These are phyloP conservation scores for Aspergillus tamarii DNA, from an alignment of 2,329 filamentous ascomycete species.

Conservation along the genomic window DNA sequence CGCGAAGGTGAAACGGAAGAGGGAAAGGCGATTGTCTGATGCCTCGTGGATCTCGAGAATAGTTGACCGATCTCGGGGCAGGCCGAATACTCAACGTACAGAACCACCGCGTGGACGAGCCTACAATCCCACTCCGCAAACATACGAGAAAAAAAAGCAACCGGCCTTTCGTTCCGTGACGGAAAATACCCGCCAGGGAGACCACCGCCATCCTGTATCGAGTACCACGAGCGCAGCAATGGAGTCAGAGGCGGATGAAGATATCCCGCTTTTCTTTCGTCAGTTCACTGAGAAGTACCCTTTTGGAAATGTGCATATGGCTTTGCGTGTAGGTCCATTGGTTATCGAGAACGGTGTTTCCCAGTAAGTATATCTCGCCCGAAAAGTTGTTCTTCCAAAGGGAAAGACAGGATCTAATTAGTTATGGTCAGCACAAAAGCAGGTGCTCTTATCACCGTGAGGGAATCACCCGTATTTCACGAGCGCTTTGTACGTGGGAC, in stretches of 20 bases:
- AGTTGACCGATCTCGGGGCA: neutral
- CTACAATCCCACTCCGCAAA: neutral
- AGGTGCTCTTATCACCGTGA: slow-evolving; percentile 21
- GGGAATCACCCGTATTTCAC: slow-evolving; percentile 15
- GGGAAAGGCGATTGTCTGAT: neutral
- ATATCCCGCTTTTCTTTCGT: slow-evolving; percentile 37
- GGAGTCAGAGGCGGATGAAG: slow-evolving; percentile 22
- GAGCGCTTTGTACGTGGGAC: slow-evolving; percentile 5
- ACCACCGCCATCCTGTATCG: neutral
- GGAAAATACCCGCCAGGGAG: neutral
- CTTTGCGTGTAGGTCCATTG: slow-evolving; percentile 44
- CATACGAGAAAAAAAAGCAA: neutral
- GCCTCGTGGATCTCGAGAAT: neutral
- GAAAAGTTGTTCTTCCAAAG: neutral
- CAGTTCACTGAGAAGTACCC: slow-evolving; percentile 38
- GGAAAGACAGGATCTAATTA: neutral
- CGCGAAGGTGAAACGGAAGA: neutral
- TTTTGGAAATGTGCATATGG: slow-evolving; percentile 47
- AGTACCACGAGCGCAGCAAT: slow-evolving; percentile 21
- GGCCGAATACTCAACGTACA: neutral
- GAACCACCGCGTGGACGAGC: neutral
- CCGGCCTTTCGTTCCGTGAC: neutral
- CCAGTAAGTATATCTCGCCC: slow-evolving; percentile 34
- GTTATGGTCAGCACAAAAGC: slow-evolving; percentile 16
- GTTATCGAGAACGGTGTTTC: slow-evolving; percentile 46